Evolutionary conservation across 2,329 filamentous ascomycete species (phyloP).

Genomic region (Fusarium kyushuense): DNA sequence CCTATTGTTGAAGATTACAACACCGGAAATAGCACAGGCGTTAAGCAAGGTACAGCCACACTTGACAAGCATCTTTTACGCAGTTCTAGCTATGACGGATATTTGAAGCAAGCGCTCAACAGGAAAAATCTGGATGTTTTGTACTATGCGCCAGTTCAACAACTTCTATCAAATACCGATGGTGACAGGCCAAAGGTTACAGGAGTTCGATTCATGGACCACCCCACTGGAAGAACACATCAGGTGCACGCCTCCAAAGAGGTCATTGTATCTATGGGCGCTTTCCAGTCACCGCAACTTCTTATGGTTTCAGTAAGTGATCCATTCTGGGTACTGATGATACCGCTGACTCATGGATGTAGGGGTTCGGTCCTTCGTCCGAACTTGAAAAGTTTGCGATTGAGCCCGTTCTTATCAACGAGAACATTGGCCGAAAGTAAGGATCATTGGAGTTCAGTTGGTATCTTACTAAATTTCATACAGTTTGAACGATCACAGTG

Average conservation of each 20-base stretch:
- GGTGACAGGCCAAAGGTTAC: not conserved
- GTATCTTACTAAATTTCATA: too few relatives aligned
- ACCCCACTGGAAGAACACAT: slow-evolving; percentile 1
- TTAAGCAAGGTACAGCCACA: slow-evolving; percentile 16
- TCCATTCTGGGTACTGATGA: accelerated
- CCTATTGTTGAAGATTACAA: slow-evolving; percentile 13
- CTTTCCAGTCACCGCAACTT: slow-evolving; percentile 18
- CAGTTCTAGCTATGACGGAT: slow-evolving; percentile 12
- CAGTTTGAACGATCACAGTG: slow-evolving; percentile 19
- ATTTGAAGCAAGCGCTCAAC: slow-evolving; percentile 1
- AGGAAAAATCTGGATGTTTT: slow-evolving; percentile 8
- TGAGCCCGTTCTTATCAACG: slow-evolving; percentile 17
- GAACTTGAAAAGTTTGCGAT: slow-evolving; percentile 15
- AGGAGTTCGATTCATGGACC: slow-evolving; percentile 9
- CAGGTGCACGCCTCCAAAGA: slow-evolving; percentile 7
- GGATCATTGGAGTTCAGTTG: too few relatives aligned
- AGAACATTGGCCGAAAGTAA: slow-evolving; percentile 22
- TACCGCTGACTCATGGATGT: accelerated
- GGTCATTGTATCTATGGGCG: slow-evolving; percentile 6
- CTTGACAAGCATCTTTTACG: slow-evolving; percentile 7
- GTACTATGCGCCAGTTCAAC: slow-evolving; percentile 9
- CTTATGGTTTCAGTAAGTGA: slow-evolving; percentile 13
- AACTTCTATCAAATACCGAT: not conserved
- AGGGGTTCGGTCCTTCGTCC: slow-evolving; percentile 3
- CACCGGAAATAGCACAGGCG: slow-evolving; percentile 4